Evolutionary conservation across 2,329 filamentous ascomycete genomes (phyloP), one percentile per base, ranked within the genome.

Genomic region (Hymenoscyphus infarciens): DNA sequence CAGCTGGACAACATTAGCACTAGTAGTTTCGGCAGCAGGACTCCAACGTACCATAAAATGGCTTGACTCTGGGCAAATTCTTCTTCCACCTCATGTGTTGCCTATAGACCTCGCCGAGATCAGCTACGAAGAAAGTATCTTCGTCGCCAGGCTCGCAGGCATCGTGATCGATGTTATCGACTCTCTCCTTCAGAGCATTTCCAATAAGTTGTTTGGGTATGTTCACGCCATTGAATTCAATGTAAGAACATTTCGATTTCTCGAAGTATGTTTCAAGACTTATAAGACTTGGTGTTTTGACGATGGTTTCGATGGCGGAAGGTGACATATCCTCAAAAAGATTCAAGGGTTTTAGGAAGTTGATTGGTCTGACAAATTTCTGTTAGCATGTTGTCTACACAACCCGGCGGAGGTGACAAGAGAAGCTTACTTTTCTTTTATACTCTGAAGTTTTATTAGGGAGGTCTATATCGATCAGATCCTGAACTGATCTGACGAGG

Each of bases 21-120:
- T 39, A 56, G 27, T 60, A 56, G 25, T 39, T 42, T 29, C 19
- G 6, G 56, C 53, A 27, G 56, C 10, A 59, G 31, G 22, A n/a
- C 11, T 87, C 77, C 78, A 92, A 91, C 92, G 80, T 79, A 93
- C 91, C 92, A 80, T 97, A 99, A 74, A 98, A 97, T 52, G 95
- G 95, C 80, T 93, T 95, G 77, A 99, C 90, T 71, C 94, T 89
- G 70, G 88, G 86, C 74, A 99, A 82, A 75, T 96, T 94, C 82
- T 88, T 86, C 86, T 97, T 98, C 95, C 95, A 99, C 79, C 94
- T 90, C 76, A 98, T 82, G 74, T 98, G 94, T 86, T 99, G 95
- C 79, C 95, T 92, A 80, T 99, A 99, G 76, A 99, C 90, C 81
- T 98, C 92, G 78, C 95, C 95, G 74, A 99, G 87, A 81, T 99